phyloP scores from a whole-genome alignment of 2,329 filamentous ascomycete species.

The Pestalotiopsis sp. region DNA sequence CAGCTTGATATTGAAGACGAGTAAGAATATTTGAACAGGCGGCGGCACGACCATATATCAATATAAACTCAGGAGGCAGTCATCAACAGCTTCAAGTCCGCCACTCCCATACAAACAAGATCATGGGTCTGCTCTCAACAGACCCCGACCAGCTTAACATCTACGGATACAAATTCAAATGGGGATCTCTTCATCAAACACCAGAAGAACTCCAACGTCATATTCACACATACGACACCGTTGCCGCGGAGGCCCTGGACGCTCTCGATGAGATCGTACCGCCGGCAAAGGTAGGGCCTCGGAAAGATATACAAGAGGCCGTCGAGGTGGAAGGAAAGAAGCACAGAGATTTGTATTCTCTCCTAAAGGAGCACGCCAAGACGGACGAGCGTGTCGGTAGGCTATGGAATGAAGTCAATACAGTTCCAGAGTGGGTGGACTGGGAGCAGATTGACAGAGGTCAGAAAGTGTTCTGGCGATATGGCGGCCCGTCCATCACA shows the following conservation, averaged over 20 bases:
- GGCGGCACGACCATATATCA: too few species aligned
- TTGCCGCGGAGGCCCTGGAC: conserved; percentile 66
- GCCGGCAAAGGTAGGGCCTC: conserved; percentile 23
- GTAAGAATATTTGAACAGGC: too few species aligned
- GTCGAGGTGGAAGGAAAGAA: conserved; percentile 29
- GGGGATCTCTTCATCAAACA: conserved; percentile 65
- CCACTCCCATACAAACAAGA: not conserved
- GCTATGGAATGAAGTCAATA: conserved; percentile 68
- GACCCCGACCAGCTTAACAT: conserved; percentile 14
- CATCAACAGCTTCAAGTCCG: not conserved
- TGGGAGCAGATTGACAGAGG: conserved; percentile 74
- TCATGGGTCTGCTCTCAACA: conserved; percentile 6
- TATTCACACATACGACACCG: conserved; percentile 66
- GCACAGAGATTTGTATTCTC: conserved; percentile 60
- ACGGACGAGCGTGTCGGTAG: conserved; percentile 53
- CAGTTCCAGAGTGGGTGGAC: conserved; percentile 72
- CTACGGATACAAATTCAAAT: conserved; percentile 71
- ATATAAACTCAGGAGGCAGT: not conserved
- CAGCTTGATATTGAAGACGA: too few species aligned
- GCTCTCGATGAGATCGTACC: conserved; percentile 62
- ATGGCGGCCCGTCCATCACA: conserved; percentile 66
- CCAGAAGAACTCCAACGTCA: conserved; percentile 58
- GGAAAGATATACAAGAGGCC: conserved; percentile 5
- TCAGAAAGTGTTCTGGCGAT: conserved; percentile 77
- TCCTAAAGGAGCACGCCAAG: conserved; percentile 59